Percentiles rank a stretch among this genome's conserved stretches.
Evolutionary conservation across 768 basidiomycete species (phyloP).

Genomic region (Xanthoconium purpureum): DNA sequence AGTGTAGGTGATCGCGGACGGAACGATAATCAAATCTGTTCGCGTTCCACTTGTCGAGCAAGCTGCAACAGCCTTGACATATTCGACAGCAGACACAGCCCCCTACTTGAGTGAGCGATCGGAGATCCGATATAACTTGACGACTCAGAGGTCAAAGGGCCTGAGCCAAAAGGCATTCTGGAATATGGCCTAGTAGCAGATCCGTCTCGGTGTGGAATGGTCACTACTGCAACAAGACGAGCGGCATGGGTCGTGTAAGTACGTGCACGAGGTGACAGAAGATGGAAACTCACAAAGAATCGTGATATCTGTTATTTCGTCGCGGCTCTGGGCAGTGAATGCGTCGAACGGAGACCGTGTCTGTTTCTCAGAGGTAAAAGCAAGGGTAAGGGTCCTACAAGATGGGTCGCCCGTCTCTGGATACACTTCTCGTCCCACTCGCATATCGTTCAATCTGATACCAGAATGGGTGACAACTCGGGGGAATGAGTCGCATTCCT

Average conservation of each 20-base stretch:
- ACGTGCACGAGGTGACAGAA: neutral
- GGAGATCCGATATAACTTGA: too few relatives aligned
- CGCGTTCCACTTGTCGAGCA: too few relatives aligned
- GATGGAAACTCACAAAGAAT: conserved; percentile 36
- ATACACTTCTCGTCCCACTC: conserved; percentile 57
- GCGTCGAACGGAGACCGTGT: too few relatives aligned
- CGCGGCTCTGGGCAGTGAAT: conserved; percentile 39
- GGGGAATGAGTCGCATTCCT: too few relatives aligned
- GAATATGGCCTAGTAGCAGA: conserved; percentile 78
- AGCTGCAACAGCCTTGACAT: too few relatives aligned
- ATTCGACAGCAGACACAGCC: too few relatives aligned
- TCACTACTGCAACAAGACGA: conserved; percentile 38
- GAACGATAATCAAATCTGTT: too few relatives aligned
- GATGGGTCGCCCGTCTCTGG: conserved; percentile 54
- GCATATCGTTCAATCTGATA: conserved; percentile 40
- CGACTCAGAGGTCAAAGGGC: conserved; percentile 30
- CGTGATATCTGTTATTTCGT: conserved; percentile 64
- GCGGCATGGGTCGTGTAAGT: neutral
- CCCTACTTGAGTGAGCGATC: too few relatives aligned
- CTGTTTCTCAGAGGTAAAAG: too few relatives aligned
- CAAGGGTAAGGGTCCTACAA: conserved; percentile 39
- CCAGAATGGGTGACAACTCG: too few relatives aligned
- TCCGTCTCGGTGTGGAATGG: conserved; percentile 54
- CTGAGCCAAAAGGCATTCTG: conserved; percentile 42
- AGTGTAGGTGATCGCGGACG: too few relatives aligned